Conservation (phyloP, 148 eudicot species). For the Selenicereus undatus region DNA sequence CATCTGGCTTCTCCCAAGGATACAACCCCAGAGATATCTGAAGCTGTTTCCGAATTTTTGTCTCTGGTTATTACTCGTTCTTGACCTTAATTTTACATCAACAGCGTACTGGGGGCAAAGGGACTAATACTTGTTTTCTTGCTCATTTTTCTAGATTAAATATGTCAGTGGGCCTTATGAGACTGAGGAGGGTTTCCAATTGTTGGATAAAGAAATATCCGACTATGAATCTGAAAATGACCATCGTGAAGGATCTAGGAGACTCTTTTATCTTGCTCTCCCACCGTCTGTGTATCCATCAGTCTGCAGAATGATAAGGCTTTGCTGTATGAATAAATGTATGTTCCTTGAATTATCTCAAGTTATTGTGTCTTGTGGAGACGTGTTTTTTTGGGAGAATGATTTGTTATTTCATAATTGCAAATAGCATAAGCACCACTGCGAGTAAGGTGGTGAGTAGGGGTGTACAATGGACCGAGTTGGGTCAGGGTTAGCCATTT, state of each 20-base stretch:
- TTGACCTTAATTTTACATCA: background rate
- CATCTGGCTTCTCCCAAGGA: conserved; percentile 46
- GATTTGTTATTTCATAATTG: background rate
- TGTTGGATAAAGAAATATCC: conserved; percentile 63
- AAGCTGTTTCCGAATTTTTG: conserved; percentile 59
- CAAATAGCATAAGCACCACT: background rate
- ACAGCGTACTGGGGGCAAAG: background rate
- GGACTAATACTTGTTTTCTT: conserved; percentile 10
- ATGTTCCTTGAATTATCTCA: conserved; percentile 28
- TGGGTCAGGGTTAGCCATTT: too few species aligned
- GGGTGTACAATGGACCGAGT: too few species aligned
- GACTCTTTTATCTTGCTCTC: conserved; percentile 95
- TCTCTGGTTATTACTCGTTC: conserved; percentile 47
- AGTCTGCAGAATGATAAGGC: conserved; percentile 87
- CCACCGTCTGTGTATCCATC: conserved; percentile 98
- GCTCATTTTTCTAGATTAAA: conserved; percentile 50
- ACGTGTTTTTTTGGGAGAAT: background rate
- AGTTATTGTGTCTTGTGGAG: background rate
- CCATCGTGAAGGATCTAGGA: conserved; percentile 55
- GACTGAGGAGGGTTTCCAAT: conserved; percentile 64
- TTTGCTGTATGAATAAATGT: conserved; percentile 67
- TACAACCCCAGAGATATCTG: conserved; percentile 33
- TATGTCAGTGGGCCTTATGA: conserved; percentile 89
- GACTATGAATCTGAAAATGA: conserved; percentile 49
- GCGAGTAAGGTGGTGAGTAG: background rate